Evolutionary conservation across 2,329 filamentous ascomycete species (phyloP), one percentile per base, ranked within the genome.

Genomic region (Colletotrichum horii): DNA sequence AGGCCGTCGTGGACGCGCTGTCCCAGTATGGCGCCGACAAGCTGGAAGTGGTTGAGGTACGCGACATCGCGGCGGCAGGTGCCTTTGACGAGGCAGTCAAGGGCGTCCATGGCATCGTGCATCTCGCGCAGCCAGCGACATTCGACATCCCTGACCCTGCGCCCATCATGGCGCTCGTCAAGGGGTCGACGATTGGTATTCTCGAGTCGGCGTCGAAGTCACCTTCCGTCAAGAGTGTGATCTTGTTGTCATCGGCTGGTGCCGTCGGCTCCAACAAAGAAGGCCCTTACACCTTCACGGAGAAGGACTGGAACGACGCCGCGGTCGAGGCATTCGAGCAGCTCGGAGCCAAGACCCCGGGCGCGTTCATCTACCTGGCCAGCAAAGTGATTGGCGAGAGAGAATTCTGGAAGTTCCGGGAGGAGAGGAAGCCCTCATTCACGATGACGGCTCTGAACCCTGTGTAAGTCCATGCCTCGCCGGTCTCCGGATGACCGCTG

Each of bases 401-500:
- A 56, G 80, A 79, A 15, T 78, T 83, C 30, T 85, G 84, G 84
- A 76, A 79, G 34, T 85, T 83, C 61, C 74, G 81, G 19, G 79
- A 83, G 8, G 82, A 83, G 43, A 77, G 81, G 55, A 81, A 85
- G 74, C 66, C 66, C 3, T 28, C 52, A 15, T 88, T 88, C 62
- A 80, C 83, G 1, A 80, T 87, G 68, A 81, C 84, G 24, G 79
- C 83, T 5, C 77, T 88, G 19, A 85, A 87, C 64, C 87, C 87
- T 11, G 80, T 81, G 77, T 81, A 71, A 70, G 79, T 77, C 15
- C n/a, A 24, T 14, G 28, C 28, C n/a, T n/a, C 22, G 85, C 0
- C 80, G 82, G 30, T 55, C 66, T 78, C 7, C 28, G 28, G 28
- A 30, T 30, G 86, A 78, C 81, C 3, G 77, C 82, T 1, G 77